Base-by-base conservation (phyloP, 176 grass and related monocot genomes). In the Pontederia paniculata region DNA sequence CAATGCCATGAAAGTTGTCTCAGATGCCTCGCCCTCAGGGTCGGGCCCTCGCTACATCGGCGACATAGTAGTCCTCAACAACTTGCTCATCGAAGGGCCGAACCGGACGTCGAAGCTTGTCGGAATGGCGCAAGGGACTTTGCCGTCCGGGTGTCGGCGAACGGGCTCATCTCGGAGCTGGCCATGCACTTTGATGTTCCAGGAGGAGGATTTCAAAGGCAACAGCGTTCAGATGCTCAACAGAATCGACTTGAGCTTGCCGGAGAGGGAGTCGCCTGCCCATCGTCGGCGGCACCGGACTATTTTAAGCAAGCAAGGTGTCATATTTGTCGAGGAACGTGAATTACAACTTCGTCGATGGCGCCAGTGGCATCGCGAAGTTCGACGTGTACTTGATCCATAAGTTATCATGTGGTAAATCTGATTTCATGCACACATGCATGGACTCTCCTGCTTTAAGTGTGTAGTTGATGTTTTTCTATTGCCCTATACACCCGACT, bases 41-140 rank as follows among this genome's bases (percentile, higher is more conserved):
- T 8, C 20, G 6, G 54, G 54, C 4, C 54, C 54, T 12, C 54
- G 54, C 5, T 23, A 22, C 54, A 22, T 56, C 54, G 54, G 54
- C 19, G 54, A 56, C 54, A 28, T 56, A 10, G 54, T 56, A 4
- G 54, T 56, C 20, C 21, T 56, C 18, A 56, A 56, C 54, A 56
- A 56, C 54, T 8, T 8, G 0, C 19, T 56, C 20, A 56, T 18
- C 18, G 54, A 19, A 8, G 54, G 54, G 17, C 17, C 54, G 17
- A 12, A 22, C 18, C 18, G 20, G 54, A 4, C 54, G 20, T 56
- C 54, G 9, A 18, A 9, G 54, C 20, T 8, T 3, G 20, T 56
- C 20, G 54, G 54, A 22, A 56, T 10, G 54, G 54, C 54, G 20
- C 17, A 56, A 18, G 54, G 54, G n/a, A n/a, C 2, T 56, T 56